Evolutionary conservation across 73 alveolate genomes (phyloP), one percentile per base, ranked within the genome.

Genomic region (Paramecium sonneborni): DNA sequence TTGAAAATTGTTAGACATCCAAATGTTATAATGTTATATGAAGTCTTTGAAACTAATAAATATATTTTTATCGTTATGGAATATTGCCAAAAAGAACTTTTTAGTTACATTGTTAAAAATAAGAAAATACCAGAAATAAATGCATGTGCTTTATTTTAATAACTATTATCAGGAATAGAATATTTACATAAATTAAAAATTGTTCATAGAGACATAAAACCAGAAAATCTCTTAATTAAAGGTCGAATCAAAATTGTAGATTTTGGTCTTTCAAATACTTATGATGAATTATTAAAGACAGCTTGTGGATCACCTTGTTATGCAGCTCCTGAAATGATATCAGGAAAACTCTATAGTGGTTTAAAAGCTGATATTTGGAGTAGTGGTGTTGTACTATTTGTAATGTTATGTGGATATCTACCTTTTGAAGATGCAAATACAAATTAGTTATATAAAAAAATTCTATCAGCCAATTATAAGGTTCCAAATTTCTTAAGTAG

Each of bases 241-340:
- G 95, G 92, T 76, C 92, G 94, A 85, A 86, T 96, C 24, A 96
- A 96, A 92, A 96, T 96, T 24, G 97, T 96, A 4, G 99, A 96
- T 92, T 96, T 96, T 85, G 99, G 99, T 55, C 94, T 96, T 20
- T 92, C 97, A 11, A 94, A 95, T 69, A 88, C 89, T 0, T 95
- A 94, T 67, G 74, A 85, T 15, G 93, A 93, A 9, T 39, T 74
- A 74, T 88, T 97, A 70, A 92, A 92, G 67, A 95, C 98, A 5
- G 97, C 98, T 20, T 97, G 99, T 85, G 99, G 99, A 8, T 84
- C 96, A 52, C 98, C 98, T 21, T 96, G 98, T 67, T 97, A 97
- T 92, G 99, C 99, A 5, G 97, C 99, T 3, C 99, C 99, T 6
- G 99, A 97, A 82, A 96, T 97, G 99, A 92, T 96, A 15, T 93